Percentiles rank a stretch among this genome's conserved stretches.
Evolutionary conservation across 208 protist genomes (phyloP).

Genomic region (Entamoeba invadens): DNA sequence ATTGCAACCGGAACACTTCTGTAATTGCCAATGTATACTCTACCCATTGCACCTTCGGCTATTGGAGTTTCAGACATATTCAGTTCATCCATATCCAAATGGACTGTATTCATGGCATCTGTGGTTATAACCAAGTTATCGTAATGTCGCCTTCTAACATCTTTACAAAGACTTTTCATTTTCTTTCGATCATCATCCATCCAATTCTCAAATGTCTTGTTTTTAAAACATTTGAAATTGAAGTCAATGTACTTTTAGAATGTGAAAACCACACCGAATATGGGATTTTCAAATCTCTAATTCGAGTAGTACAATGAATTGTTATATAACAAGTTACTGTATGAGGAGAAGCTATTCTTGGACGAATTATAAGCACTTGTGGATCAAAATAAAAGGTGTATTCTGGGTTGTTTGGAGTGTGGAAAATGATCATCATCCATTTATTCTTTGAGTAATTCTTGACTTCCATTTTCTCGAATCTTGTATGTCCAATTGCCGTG

Average conservation of each 20-base stretch:
- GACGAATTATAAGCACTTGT: neutral
- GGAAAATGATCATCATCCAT: neutral
- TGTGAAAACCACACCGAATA: neutral
- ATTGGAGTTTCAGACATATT: neutral
- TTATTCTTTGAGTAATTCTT: neutral
- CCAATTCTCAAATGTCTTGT: neutral
- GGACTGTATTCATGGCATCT: neutral
- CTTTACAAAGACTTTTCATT: neutral
- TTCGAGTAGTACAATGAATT: neutral
- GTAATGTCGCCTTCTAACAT: neutral
- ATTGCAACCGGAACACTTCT: neutral
- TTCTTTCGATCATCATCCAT: neutral
- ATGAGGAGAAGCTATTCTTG: neutral
- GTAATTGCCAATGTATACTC: too few relatives aligned
- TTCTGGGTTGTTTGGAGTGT: neutral
- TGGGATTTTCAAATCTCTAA: neutral
- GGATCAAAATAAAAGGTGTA: neutral
- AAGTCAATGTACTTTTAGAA: neutral
- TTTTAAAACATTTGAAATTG: neutral
- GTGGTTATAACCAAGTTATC: neutral
- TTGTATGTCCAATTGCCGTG: neutral
- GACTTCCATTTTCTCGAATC: neutral
- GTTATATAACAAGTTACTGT: neutral
- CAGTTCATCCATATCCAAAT: neutral
- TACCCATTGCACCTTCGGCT: too few relatives aligned